Percentiles rank a stretch among this genome's conserved stretches.
Evolutionary conservation across 1,139 yeast species (phyloP).

Genomic region (Entelexis paramagnoliae): DNA sequence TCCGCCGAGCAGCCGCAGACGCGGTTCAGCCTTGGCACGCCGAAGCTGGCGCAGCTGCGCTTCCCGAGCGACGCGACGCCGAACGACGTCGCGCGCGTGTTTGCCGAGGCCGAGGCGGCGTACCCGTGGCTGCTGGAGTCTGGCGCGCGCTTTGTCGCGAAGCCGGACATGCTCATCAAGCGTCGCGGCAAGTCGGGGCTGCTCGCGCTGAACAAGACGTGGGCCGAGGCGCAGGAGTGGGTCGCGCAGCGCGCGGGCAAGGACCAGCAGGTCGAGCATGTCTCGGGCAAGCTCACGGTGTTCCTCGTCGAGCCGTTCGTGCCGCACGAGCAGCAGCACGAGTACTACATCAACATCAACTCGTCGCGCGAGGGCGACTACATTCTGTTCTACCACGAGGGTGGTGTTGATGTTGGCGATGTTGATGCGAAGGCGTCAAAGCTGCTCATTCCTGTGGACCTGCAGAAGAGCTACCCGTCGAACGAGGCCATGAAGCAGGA

Average conservation of each 20-base stretch:
- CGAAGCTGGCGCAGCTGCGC: slow-evolving; percentile 35
- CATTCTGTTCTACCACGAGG: slow-evolving; percentile 41
- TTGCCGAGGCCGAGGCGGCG: slow-evolving; percentile 33
- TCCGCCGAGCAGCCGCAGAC: slow-evolving; percentile 30
- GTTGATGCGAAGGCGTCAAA: slow-evolving; percentile 40
- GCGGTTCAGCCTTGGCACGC: slow-evolving; percentile 33
- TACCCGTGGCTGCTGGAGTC: slow-evolving; percentile 37
- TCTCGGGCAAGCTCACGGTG: slow-evolving; percentile 33
- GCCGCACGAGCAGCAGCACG: slow-evolving; percentile 39
- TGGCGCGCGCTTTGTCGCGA: slow-evolving; percentile 38
- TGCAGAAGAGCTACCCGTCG: slow-evolving; percentile 35
- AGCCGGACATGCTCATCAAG: slow-evolving; percentile 41
- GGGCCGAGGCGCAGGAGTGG: slow-evolving; percentile 39
- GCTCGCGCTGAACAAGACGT: slow-evolving; percentile 38
- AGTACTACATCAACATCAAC: slow-evolving; percentile 41
- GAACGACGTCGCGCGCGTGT: slow-evolving; percentile 30
- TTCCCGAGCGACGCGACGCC: slow-evolving; percentile 29
- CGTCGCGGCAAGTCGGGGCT: slow-evolving; percentile 41
- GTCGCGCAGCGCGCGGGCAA: slow-evolving; percentile 36
- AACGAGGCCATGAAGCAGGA: slow-evolving; percentile 31
- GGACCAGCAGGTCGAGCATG: slow-evolving; percentile 35
- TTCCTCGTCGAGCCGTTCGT: slow-evolving; percentile 41
- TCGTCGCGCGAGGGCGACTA: slow-evolving; percentile 42
- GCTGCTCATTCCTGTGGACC: slow-evolving; percentile 38
- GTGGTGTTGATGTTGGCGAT: slow-evolving; percentile 42